Percentiles rank a stretch among this genome's conserved stretches.
These are phyloP conservation scores for Eremothecium cymbalariae DNA, from an alignment of 1,139 yeast genomes.

Conservation along the genomic window DNA sequence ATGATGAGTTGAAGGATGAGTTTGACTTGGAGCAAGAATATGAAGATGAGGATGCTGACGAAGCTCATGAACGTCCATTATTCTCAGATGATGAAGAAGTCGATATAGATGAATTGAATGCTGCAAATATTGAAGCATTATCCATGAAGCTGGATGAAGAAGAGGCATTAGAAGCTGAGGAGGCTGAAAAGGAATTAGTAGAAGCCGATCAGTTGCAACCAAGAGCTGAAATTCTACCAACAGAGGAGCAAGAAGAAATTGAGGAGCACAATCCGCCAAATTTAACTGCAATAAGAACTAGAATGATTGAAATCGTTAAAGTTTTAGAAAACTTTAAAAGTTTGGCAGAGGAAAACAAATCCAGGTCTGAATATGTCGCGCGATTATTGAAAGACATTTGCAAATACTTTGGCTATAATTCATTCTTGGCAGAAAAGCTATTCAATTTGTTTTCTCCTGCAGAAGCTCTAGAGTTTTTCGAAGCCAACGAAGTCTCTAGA, in stretches of 20 bases:
- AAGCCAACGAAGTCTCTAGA: conserved; percentile 94
- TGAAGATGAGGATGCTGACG: conserved; percentile 40
- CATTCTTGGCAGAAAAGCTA: conserved; percentile 84
- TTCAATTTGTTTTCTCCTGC: conserved; percentile 86
- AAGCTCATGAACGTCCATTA: conserved; percentile 60
- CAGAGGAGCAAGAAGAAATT: conserved; percentile 49
- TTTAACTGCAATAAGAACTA: conserved; percentile 73
- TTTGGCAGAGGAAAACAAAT: conserved; percentile 76
- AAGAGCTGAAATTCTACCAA: conserved; percentile 59
- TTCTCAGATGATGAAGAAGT: conserved; percentile 69
- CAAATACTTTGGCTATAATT: conserved; percentile 95
- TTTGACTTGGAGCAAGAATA: conserved; percentile 50
- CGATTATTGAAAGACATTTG: conserved; percentile 79
- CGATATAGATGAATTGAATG: conserved; percentile 72
- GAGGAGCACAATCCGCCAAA: conserved; percentile 53
- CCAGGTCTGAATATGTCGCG: conserved; percentile 71
- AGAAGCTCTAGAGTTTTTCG: conserved; percentile 97
- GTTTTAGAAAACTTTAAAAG: conserved; percentile 89
- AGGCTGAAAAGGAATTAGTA: conserved; percentile 65
- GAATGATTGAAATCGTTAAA: conserved; percentile 92
- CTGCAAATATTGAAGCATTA: conserved; percentile 79
- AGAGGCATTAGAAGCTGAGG: conserved; percentile 64
- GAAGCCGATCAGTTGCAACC: conserved; percentile 59
- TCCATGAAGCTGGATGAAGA: conserved; percentile 64
- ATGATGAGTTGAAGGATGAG: conserved; percentile 46